Base-by-base conservation (phyloP, 2,329 filamentous ascomycete species). In the Zalaria obscura region DNA sequence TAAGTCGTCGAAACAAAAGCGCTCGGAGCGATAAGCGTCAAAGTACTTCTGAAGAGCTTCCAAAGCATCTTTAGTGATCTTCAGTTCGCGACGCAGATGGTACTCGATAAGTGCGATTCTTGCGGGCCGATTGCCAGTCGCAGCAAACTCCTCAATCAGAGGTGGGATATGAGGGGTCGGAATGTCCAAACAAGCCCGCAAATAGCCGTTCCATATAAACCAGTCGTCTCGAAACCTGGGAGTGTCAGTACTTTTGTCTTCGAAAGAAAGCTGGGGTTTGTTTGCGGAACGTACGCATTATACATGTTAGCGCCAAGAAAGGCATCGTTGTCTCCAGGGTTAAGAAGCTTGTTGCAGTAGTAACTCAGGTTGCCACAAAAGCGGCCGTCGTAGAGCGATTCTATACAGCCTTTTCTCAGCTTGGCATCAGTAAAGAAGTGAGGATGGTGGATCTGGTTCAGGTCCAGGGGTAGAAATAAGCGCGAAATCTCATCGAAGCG, bases 1-100 rank as follows among this genome's bases (percentile, higher is more conserved):
- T 26, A 44, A 40, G 5, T 44, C 42, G 6, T 29, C 39, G 25
- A 40, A 44, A 36, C 42, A 44, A 39, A 44, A 44, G 4, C 38
- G 38, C 11, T 44, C 38, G 7, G 38, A 35, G 29, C 41, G 42
- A 36, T 39, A 44, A 29, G 36, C 39, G 8, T n/a, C 31, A 33
- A 44, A 41, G 33, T 41, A 44, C 3, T 38, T 39, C 32, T 41
- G 40, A 9, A 36, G 36, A 32, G 38, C 28, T n/a, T 44, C 28
- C 32, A 39, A 25, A 2, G 36, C 41, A 7, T 11, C 27, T n/a
- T 11, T 5, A 35, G 29, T 35, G 5, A 18, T 26, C 25, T 38
- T 38, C 28, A 18, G n/a, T 25, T 40, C 42, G 4, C 31, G 27
- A 9, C 35, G 32, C 2, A 41, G 29, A 6, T 35, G 34, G 10